phyloP scores from a whole-genome alignment of 2,329 filamentous ascomycete genomes.

The Chrysoporthe puriensis region DNA sequence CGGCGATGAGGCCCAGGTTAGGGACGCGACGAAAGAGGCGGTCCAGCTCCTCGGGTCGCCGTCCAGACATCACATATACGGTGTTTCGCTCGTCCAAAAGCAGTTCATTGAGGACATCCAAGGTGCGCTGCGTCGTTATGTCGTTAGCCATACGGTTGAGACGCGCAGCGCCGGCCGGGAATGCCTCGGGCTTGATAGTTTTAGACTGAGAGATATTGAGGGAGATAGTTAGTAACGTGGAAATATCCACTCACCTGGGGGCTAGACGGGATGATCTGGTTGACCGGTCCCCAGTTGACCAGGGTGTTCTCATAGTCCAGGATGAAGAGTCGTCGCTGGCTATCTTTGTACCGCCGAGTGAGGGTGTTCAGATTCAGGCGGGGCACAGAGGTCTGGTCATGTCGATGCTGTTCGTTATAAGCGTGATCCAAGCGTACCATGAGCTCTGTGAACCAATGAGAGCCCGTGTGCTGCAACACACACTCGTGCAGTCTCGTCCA shows the following conservation, averaged over 20 bases:
- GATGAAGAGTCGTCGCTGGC: conserved; percentile 77
- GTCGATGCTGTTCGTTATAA: conserved; percentile 81
- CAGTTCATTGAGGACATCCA: conserved; percentile 81
- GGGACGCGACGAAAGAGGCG: conserved; percentile 82
- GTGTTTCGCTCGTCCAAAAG: conserved; percentile 79
- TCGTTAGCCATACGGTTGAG: conserved; percentile 18
- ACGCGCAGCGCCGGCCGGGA: conserved; percentile 9
- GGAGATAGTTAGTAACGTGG: not conserved
- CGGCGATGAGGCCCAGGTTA: conserved; percentile 85
- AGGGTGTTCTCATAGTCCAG: conserved; percentile 94
- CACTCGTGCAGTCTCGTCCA: conserved; percentile 76
- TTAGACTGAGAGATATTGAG: not conserved
- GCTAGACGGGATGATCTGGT: conserved; percentile 82
- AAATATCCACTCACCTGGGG: conserved; percentile 56
- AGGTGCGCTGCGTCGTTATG: conserved; percentile 62
- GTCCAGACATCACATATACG: conserved; percentile 92
- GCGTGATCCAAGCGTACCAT: conserved; percentile 71
- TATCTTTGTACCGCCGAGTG: conserved; percentile 65
- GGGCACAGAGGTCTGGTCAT: conserved; percentile 84
- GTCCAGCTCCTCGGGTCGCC: conserved; percentile 85
- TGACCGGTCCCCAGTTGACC: conserved; percentile 82
- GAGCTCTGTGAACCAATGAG: conserved; percentile 83
- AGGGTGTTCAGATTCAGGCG: conserved; percentile 74
- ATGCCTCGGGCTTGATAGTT: conserved; percentile 12
- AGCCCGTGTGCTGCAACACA: conserved; percentile 81